Percentiles rank a stretch among this genome's conserved stretches.
Evolutionary conservation across 2,329 filamentous ascomycete genomes (phyloP).

Genomic region (Talaromyces islandicus): DNA sequence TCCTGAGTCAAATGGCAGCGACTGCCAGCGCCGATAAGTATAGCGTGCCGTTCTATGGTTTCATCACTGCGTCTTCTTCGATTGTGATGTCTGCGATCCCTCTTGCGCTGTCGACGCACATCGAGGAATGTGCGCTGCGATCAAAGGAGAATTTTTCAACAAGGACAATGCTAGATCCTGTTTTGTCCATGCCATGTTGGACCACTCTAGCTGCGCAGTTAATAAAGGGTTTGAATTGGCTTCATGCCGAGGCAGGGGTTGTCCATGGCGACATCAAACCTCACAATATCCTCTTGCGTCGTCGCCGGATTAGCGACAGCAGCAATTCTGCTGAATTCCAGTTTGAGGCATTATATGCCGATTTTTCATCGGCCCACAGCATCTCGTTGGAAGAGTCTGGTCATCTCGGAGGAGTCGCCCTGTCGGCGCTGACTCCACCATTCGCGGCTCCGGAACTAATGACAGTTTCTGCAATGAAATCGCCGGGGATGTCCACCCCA

Average conservation of each 20-base stretch:
- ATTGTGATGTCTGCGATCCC: conserved; percentile 42
- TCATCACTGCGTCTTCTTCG: conserved; percentile 30
- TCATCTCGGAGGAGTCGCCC: conserved; percentile 9
- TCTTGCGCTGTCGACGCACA: conserved; percentile 36
- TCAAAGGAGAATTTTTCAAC: conserved; percentile 30
- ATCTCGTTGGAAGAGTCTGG: conserved; percentile 1
- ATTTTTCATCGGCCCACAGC: conserved; percentile 39
- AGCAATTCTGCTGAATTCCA: conserved; percentile 20
- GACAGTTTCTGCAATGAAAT: conserved; percentile 27
- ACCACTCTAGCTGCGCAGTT: conserved; percentile 34
- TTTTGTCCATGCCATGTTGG: conserved; percentile 37
- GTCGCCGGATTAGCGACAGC: conserved; percentile 3
- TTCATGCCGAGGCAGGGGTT: conserved; percentile 35
- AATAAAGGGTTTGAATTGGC: conserved; percentile 37
- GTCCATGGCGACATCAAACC: conserved; percentile 37
- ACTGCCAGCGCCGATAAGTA: conserved; percentile 27
- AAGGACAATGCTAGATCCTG: conserved; percentile 40
- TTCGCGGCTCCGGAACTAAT: conserved; percentile 43
- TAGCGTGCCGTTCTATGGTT: conserved; percentile 42
- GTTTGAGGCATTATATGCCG: conserved; percentile 37
- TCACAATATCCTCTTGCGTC: conserved; percentile 26
- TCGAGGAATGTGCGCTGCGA: conserved; percentile 27
- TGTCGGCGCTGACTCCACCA: conserved; percentile 39
- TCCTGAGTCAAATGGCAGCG: conserved; percentile 30
- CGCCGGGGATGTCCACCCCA: conserved; percentile 28